A percentile compares a stretch with the other conserved stretches of the same genome.
Evolutionary conservation across 768 basidiomycete genomes (phyloP).

Genomic region (Mycena galopus): DNA sequence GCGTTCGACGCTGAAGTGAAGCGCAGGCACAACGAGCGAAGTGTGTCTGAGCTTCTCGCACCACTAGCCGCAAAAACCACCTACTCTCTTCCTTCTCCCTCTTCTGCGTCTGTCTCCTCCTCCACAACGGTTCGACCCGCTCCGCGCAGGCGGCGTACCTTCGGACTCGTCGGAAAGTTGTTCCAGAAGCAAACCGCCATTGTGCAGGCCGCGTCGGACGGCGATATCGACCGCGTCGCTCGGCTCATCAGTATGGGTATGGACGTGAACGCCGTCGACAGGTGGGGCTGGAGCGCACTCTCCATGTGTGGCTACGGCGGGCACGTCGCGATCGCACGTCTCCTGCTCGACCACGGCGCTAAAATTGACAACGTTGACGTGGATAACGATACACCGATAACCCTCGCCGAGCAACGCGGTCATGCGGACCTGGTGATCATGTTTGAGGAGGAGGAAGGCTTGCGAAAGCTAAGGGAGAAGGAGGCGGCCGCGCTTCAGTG

Average conservation of each 20-base stretch:
- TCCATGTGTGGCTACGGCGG: slow-evolving; percentile 37
- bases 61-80: slow-evolving; percentile 17
- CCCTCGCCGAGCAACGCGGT: slow-evolving; percentile 32
- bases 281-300: slow-evolving; percentile 37
- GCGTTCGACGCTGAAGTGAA: slow-evolving; percentile 29
- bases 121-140: not conserved
- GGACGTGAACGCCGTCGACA: slow-evolving; percentile 28
- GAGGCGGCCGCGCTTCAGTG: slow-evolving; percentile 1
- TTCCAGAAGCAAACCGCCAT: slow-evolving; percentile 38
- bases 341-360: slow-evolving; percentile 35
- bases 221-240: slow-evolving; percentile 31
- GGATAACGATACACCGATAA: slow-evolving; percentile 32
- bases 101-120: slow-evolving; percentile 7
- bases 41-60: slow-evolving; percentile 17
- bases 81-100: slow-evolving; percentile 11
- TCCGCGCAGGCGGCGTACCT: slow-evolving; percentile 13
- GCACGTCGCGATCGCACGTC: slow-evolving; percentile 31
- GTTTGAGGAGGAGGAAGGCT: slow-evolving; percentile 35
- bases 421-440: slow-evolving; percentile 34
- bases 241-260: slow-evolving; percentile 20
- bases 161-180: slow-evolving; percentile 31
- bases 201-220: slow-evolving; percentile 36
- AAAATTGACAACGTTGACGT: slow-evolving; percentile 37
- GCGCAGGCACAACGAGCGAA: slow-evolving; percentile 7
- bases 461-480: slow-evolving; percentile 17